phyloP scores from a whole-genome alignment of 192 early-diverging fungal genomes.

The Rhizophlyctis rosea region DNA sequence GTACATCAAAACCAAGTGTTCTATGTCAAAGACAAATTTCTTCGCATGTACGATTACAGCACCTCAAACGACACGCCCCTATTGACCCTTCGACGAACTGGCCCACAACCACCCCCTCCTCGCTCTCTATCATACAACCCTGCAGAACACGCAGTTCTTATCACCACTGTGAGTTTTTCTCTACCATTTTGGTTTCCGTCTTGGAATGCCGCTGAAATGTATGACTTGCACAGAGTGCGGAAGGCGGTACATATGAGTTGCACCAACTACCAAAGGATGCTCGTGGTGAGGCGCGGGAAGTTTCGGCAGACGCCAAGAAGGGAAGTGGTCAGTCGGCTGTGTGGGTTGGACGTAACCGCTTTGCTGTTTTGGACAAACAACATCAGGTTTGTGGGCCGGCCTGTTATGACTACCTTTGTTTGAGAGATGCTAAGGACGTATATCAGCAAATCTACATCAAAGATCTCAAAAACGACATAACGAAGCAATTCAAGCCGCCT shows the following conservation, averaged over 20 bases:
- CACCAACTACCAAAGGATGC: conserved; percentile 72
- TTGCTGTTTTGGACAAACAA: conserved; percentile 90
- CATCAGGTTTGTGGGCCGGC: conserved; percentile 42
- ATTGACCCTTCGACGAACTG: conserved; percentile 69
- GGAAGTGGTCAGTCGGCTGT: conserved; percentile 80
- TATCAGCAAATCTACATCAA: conserved; percentile 79
- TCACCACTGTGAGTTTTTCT: conserved; percentile 62
- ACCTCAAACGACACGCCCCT: conserved; percentile 74
- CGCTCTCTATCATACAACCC: conserved; percentile 91
- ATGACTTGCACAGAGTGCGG: conserved; percentile 49
- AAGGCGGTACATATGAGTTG: conserved; percentile 90
- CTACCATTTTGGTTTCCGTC: background rate
- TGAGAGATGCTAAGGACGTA: too few relatives aligned
- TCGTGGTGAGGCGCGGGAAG: conserved; percentile 58
- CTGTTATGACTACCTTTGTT: background rate
- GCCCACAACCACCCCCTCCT: conserved; percentile 72
- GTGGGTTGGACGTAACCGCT: conserved; percentile 95
- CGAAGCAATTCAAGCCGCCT: conserved; percentile 85
- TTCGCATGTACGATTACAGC: conserved; percentile 80
- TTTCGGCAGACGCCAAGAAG: conserved; percentile 67
- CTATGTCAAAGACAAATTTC: conserved; percentile 84
- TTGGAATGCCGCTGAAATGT: conserved; percentile 2
- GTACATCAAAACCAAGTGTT: conserved; percentile 81
- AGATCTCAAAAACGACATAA: conserved; percentile 80
- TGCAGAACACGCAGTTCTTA: conserved; percentile 83